Evolutionary conservation across 2,329 filamentous ascomycete species (phyloP), one percentile per base, ranked within the genome.

Genomic region (Xylariaceae sp.): DNA sequence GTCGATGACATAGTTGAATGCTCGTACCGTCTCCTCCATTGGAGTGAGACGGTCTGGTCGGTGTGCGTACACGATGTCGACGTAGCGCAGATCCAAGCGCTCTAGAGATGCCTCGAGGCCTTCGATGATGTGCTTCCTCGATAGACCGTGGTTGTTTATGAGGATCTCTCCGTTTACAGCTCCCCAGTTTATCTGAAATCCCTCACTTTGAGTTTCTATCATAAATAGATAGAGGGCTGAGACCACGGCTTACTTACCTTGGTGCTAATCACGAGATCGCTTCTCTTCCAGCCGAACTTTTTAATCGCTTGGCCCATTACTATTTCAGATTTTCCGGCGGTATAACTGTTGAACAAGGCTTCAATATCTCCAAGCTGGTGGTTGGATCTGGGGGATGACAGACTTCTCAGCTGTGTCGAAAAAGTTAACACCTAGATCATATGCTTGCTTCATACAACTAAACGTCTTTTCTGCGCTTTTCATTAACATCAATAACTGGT

Each of bases 61-160:
- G 63, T 84, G 80, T 3, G 80, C 79, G 44, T 82, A 78, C 29
- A 83, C 74, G 36, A 84, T 68, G 60, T 84, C 81, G 43, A 84
- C 81, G 57, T 87, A 88, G n/a, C 76, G 75, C 43, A 79, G 72
- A 57, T 82, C 72, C 40, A 86, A 70, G 22, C 82, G 72, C 53
- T 71, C 66, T n/a, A 82, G 64, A 2, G 72, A 79, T 60, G 68
- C 70, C 67, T 81, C 77, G 42, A 81, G 65, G 23, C 79, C 79
- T 64, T 83, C 74, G 45, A 76, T 65, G 42, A 77, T 61, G 56
- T 77, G 74, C 62, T 77, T 77, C 16, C 72, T 64, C 33, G 67
- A 71, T 22, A 77, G 65, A 22, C 74, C 74, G 25, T 67, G 60
- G 53, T 73, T 75, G 65, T 77, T 77, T 53, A 45, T 37, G 6